phyloP scores from a whole-genome alignment of 108 stramenopile species.

The Mayamaea pseudoterrestris region DNA sequence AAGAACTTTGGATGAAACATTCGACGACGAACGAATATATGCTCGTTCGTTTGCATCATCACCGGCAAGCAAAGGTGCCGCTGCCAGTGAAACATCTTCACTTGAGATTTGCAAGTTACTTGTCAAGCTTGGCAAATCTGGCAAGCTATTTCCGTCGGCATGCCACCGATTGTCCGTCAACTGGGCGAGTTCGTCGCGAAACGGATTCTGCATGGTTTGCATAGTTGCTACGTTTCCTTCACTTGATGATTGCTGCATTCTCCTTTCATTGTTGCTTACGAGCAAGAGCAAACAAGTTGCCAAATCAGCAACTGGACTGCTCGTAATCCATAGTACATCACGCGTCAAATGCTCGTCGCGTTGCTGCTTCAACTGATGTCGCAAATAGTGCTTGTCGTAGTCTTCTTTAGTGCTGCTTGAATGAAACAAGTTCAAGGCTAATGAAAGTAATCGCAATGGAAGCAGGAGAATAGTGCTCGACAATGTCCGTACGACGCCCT shows the following conservation, averaged over 20 bases:
- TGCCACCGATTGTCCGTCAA: conserved; percentile 71
- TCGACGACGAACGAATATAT: too few species aligned
- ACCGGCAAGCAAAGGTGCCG: not conserved
- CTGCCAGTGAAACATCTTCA: too few species aligned
- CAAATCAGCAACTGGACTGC: conserved; percentile 61
- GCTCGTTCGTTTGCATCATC: not conserved
- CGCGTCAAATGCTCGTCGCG: conserved; percentile 18
- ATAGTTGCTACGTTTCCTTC: too few species aligned
- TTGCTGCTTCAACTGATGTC: not conserved
- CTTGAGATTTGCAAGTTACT: too few species aligned
- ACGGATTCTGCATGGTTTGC: conserved; percentile 30
- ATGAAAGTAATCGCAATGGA: conserved; percentile 52
- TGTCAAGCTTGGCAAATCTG: conserved; percentile 23
- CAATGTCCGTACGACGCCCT: conserved; percentile 40
- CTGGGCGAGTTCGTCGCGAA: conserved; percentile 32
- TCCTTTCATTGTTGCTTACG: conserved; percentile 51
- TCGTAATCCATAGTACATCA: conserved; percentile 60
- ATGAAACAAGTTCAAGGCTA: conserved; percentile 34
- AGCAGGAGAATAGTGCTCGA: conserved; percentile 56
- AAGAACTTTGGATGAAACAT: too few species aligned
- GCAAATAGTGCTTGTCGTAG: conserved; percentile 1
- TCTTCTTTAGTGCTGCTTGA: too few species aligned
- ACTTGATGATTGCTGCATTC: too few species aligned
- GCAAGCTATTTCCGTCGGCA: conserved; percentile 4
- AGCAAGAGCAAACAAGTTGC: conserved; percentile 37